phyloP scores from a whole-genome alignment of 495 filamentous ascomycete species.

The Jackrogersella minutella region DNA sequence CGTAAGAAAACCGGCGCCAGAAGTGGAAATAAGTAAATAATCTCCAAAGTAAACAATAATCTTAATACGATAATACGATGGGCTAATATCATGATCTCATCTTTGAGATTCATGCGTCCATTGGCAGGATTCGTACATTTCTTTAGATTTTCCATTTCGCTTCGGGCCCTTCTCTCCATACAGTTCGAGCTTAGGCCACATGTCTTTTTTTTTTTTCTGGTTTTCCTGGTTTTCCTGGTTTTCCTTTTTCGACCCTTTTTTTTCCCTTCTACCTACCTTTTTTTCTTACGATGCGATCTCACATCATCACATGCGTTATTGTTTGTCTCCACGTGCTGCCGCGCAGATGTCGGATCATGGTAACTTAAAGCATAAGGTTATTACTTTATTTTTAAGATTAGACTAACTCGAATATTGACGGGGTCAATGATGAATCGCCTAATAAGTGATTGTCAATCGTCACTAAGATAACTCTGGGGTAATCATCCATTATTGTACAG shows the following conservation, averaged over 20 bases:
- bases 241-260: constrained; percentile 15
- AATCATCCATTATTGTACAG: constrained; percentile 6
- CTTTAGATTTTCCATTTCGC: constrained; percentile 1
- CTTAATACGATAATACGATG: constrained; percentile 43
- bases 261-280: background rate
- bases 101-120: constrained; percentile 38
- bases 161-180: constrained; percentile 12
- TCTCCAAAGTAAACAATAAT: constrained; percentile 37
- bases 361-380: constrained; percentile 25
- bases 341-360: constrained; percentile 25
- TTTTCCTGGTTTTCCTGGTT: background rate
- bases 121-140: background rate
- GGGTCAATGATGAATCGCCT: constrained; percentile 4
- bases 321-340: constrained; percentile 26
- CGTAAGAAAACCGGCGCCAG: background rate
- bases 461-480: constrained; percentile 22
- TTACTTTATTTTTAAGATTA: constrained; percentile 29
- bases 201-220: background rate
- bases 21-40: constrained; percentile 39
- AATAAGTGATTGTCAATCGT: constrained; percentile 18
- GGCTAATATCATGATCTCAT: constrained; percentile 35
- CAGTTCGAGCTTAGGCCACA: too few species aligned
- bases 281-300: constrained; percentile 21
- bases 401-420: constrained; percentile 8
- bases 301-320: constrained; percentile 31